Evolutionary conservation across 305 asterid genomes (phyloP).

Genomic region (Fraxinus dipetala): DNA sequence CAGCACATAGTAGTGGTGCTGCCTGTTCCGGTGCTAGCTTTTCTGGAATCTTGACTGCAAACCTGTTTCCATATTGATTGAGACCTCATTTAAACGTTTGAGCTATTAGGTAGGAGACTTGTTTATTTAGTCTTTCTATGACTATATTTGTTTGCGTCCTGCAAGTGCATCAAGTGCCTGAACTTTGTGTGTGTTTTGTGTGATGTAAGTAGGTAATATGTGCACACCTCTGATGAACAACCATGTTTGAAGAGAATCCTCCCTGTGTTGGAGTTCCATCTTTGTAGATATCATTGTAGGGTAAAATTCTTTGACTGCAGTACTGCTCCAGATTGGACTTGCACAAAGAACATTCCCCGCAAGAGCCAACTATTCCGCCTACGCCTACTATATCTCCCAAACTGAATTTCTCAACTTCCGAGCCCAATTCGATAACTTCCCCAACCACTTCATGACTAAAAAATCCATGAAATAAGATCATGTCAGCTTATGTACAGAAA

Average conservation of each 20-base stretch:
- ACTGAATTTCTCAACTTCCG: conserved; percentile 29
- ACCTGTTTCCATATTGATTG: conserved; percentile 22
- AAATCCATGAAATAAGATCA: conserved; percentile 7
- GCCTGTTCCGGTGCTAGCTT: conserved; percentile 37
- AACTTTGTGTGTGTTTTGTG: not conserved
- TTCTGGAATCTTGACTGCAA: conserved; percentile 42
- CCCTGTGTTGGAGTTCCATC: conserved; percentile 44
- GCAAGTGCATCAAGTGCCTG: not conserved
- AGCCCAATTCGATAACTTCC: conserved; percentile 40
- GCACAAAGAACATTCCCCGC: conserved; percentile 45
- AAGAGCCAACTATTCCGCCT: conserved; percentile 41
- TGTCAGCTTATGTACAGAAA: not conserved
- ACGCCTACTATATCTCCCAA: conserved; percentile 38
- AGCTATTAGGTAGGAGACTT: not conserved
- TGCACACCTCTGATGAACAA: conserved; percentile 35
- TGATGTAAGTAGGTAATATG: not conserved
- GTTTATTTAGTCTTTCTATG: not conserved
- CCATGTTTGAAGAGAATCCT: conserved; percentile 39
- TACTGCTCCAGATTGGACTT: conserved; percentile 41
- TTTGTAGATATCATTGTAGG: conserved; percentile 35
- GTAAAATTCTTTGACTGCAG: conserved; percentile 27
- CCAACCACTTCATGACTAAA: conserved; percentile 47
- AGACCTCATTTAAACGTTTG: not conserved
- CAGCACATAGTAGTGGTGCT: conserved; percentile 49
- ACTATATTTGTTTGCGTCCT: not conserved